Conservation (phyloP, 495 filamentous ascomycete genomes). For the Hapsidospora chrysogenum region DNA sequence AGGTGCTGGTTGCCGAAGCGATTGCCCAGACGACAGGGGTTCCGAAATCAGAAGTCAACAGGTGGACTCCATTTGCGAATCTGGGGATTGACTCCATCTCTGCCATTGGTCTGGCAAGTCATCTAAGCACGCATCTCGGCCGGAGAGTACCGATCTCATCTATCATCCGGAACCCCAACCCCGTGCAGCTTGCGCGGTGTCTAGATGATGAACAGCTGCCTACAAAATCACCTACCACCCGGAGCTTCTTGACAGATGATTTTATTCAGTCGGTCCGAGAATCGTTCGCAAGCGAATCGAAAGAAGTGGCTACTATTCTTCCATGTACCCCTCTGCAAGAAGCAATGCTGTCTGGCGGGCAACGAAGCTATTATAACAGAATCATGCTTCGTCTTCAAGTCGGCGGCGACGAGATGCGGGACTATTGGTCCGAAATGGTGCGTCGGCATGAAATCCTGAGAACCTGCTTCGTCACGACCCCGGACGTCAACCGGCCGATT, state of each 20-base stretch:
- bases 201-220: neutral
- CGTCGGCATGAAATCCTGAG: slow-evolving; percentile 45
- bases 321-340: slow-evolving; percentile 75
- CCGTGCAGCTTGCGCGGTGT: slow-evolving; percentile 33
- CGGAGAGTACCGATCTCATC: slow-evolving; percentile 37
- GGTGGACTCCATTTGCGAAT: slow-evolving; percentile 25
- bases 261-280: slow-evolving; percentile 15
- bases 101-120: slow-evolving; percentile 47
- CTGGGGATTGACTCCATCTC: slow-evolving; percentile 72
- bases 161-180: slow-evolving; percentile 43
- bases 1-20: slow-evolving; percentile 31
- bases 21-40: slow-evolving; percentile 24
- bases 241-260: slow-evolving; percentile 19
- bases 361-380: slow-evolving; percentile 22
- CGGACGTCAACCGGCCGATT: slow-evolving; percentile 29
- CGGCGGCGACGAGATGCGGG: slow-evolving; percentile 9
- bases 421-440: slow-evolving; percentile 33
- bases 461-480: slow-evolving; percentile 42
- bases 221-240: neutral
- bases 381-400: slow-evolving; percentile 20
- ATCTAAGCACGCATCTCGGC: slow-evolving; percentile 23
- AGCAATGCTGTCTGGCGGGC: slow-evolving; percentile 49
- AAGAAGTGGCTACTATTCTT: slow-evolving; percentile 34
- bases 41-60: slow-evolving; percentile 34
- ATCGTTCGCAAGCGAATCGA: slow-evolving; percentile 15